Evolutionary conservation across 1,284 basidiomycete genomes (phyloP), one percentile per base, ranked within the genome.

Genomic region (Schizophyllum amplum): DNA sequence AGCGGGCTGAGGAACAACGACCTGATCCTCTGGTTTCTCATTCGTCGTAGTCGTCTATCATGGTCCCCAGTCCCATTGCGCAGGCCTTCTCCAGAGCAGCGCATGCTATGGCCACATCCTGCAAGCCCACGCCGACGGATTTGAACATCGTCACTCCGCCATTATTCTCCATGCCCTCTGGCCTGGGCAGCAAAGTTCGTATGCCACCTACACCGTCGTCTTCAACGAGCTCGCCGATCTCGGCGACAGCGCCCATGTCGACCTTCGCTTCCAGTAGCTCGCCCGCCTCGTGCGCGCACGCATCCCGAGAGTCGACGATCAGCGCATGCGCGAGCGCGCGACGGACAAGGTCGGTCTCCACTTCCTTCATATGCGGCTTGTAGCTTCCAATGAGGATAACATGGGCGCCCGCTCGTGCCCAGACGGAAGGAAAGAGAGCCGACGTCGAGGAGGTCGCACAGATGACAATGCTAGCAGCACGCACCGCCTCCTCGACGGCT

Each of bases 341-440:
- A 50, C 69, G 66, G 22, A 94, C 69, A 17, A 93, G 75, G 0
- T 71, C 74, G 0, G 65, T 68, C 51, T 87, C 84, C 5, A 91
- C 78, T 66, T 95, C 92, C 55, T 77, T 78, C 92, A 94, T 95
- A 15, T 72, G 65, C 0, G 87, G 86, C 26, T 79, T 93, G 66
- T 91, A 94, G 56, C 87, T 90, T n/a, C 92, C 91, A 27, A 93
- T 81, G 1, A 94, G 72, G 59, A 90, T 83, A 47, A 94, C 64
- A 63, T 92, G 88, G 0, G 88, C 77, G 0, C 86, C 84, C 0
- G 77, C 65, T 6, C 76, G 74, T 15, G 89, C 80, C 76, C 79
- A 84, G 0, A 72, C 65, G 0, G 83, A 79, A 1, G 81, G 78
- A 65, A 94, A 93, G 5, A 94, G 79, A 0, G 92, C 84, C 3